Conservation (phyloP, 371 early-diverging fungal genomes). For the Mucor lusitanicus region DNA sequence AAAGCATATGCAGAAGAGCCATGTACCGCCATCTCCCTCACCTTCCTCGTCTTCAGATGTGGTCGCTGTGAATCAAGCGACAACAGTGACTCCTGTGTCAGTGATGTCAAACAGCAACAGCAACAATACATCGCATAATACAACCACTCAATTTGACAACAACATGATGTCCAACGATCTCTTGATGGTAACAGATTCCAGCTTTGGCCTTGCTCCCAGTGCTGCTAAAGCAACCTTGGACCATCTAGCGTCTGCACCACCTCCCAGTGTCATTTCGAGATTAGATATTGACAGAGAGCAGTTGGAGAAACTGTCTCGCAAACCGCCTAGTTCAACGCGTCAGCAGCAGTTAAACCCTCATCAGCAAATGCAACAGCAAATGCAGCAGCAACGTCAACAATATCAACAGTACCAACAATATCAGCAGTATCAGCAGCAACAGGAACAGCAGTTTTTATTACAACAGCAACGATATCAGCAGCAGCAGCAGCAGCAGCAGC, state of each 20-base stretch:
- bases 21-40: neutral
- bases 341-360: conserved; percentile 1
- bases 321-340: neutral
- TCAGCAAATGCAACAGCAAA: too few species aligned
- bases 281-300: conserved; percentile 19
- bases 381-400: neutral
- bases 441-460: neutral
- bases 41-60: neutral
- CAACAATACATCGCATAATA: too few species aligned
- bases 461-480: too few species aligned
- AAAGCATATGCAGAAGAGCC: neutral
- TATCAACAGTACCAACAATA: neutral
- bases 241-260: neutral
- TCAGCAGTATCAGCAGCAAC: neutral
- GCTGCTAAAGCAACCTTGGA: neutral
- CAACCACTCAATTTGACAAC: neutral
- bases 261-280: neutral
- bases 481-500: too few species aligned
- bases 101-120: neutral
- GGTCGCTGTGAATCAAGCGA: neutral
- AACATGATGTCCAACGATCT: neutral
- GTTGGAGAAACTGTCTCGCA: conserved; percentile 20
- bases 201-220: neutral
- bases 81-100: neutral
- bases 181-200: neutral